Evolutionary conservation across 352 stramenopile species (phyloP).

Genomic region (Phytopythium ostracodes): DNA sequence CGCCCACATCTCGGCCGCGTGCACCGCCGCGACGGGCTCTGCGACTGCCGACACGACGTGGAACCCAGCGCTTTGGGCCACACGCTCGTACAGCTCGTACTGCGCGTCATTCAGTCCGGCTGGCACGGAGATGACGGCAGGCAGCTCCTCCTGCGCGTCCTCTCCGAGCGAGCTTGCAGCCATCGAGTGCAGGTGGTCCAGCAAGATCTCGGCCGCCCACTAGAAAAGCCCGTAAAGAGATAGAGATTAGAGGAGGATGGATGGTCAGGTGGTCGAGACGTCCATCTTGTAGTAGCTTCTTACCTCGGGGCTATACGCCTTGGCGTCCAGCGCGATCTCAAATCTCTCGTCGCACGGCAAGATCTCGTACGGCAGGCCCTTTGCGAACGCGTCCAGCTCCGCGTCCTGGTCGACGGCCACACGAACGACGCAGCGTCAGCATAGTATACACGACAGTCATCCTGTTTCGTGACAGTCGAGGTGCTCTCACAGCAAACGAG

Average conservation of each 20-base stretch:
- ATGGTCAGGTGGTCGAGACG: too few species aligned
- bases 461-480: neutral
- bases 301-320: slow-evolving; percentile 59
- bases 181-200: slow-evolving; percentile 46
- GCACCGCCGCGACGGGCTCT: slow-evolving; percentile 59
- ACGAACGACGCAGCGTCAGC: neutral
- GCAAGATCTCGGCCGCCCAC: slow-evolving; percentile 57
- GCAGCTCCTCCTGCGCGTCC: slow-evolving; percentile 35
- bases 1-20: slow-evolving; percentile 40
- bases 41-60: slow-evolving; percentile 50
- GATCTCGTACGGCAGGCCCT: slow-evolving; percentile 41
- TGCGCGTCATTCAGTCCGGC: slow-evolving; percentile 29
- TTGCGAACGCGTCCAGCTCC: slow-evolving; percentile 24
- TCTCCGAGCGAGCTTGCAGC: slow-evolving; percentile 42
- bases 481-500: neutral
- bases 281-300: too few species aligned
- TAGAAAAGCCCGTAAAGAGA: slow-evolving; percentile 10
- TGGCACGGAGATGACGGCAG: slow-evolving; percentile 46
- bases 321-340: slow-evolving; percentile 43
- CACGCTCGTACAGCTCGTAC: slow-evolving; percentile 34
- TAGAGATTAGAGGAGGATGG: neutral
- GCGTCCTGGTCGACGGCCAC: slow-evolving; percentile 8
- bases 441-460: neutral
- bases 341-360: slow-evolving; percentile 16
- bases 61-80: slow-evolving; percentile 51